Percentiles rank a stretch among this genome's conserved stretches.
phyloP scores from a whole-genome alignment of 768 basidiomycete genomes.

The Suillus subalutaceus region DNA sequence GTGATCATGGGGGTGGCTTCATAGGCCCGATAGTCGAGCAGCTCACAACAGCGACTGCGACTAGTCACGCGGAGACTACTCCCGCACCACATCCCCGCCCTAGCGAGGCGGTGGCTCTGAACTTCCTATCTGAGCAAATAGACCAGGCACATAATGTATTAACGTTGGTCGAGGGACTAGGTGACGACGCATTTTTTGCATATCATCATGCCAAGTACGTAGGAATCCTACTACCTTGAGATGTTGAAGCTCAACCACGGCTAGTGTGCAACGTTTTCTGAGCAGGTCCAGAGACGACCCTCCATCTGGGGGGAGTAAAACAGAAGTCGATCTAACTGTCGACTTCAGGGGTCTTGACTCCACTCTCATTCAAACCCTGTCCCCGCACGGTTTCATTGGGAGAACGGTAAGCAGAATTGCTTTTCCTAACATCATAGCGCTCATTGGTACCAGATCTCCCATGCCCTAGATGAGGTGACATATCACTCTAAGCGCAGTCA shows the following conservation, averaged over 20 bases:
- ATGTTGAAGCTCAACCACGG: not conserved
- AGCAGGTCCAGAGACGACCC: not conserved
- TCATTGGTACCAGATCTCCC: conserved; percentile 25
- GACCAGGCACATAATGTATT: conserved; percentile 30
- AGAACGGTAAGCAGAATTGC: conserved; percentile 25
- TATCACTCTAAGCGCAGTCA: conserved; percentile 18
- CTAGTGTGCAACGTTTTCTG: conserved; percentile 18
- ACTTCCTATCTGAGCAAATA: conserved; percentile 33
- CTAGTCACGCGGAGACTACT: not conserved
- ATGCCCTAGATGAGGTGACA: conserved; percentile 34
- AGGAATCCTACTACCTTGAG: not conserved
- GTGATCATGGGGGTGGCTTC: not conserved
- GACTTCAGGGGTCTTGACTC: conserved; percentile 17
- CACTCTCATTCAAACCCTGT: conserved; percentile 27
- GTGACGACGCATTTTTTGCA: conserved; percentile 24
- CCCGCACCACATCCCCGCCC: no score
- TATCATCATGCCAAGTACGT: conserved; percentile 25
- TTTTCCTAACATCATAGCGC: not conserved
- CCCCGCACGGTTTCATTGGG: conserved; percentile 29
- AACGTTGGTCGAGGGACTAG: conserved; percentile 23
- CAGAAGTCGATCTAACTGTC: conserved; percentile 23
- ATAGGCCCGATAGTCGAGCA: conserved; percentile 5
- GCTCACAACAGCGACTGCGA: not conserved
- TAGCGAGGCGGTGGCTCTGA: conserved; percentile 20
- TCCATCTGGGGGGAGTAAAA: not conserved